Evolutionary conservation across 768 basidiomycete genomes (phyloP), one percentile per base, ranked within the genome.

Genomic region (Naematelia encephala): DNA sequence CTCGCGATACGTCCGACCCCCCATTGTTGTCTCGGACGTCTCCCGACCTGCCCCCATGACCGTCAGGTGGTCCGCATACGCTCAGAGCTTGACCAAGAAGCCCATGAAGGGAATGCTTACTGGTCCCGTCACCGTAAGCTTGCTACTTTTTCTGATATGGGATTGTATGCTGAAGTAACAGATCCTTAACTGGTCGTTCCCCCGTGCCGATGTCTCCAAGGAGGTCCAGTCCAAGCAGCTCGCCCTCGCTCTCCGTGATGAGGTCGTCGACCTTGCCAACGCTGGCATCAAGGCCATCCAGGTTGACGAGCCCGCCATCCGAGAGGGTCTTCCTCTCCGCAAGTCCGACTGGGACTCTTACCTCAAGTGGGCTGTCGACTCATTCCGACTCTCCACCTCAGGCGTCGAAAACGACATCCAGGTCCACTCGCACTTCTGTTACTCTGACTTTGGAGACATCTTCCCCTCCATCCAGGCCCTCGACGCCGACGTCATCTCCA

Each of bases 111-210:
- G 94, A 68, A 97, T 98, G 96, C 83, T 98, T 57, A 93, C 94
- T 57, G 94, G 94, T 64, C 93, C 92, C 19, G 93, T 97, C 78
- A 74, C 75, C 68, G 61, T 64, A n/a, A 30, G 25, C 27, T 47
- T 22, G 5, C 26, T 25, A 1, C 14, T 28, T 2, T 16, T 19
- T 57, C 3, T 14, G 4, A 1, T 39, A 46, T 14, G 19, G 13
- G 22, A 54, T 12, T 16, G 26, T 47, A 16, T 61, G 51, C 57
- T 74, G 67, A 54, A 67, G 27, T 65, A 66, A 59, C 92, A 91
- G 62, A 96, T 99, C 80, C 86, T 98, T 80, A 98, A 98, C 84
- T 99, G 96, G 96, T 98, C 96, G 29, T 99, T 99, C 93, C 96
- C 96, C 74, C 94, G 96, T 79, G 91, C 91, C 67, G 96, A 99